These are phyloP conservation scores for Nemania bipapillata DNA, from an alignment of 2,329 filamentous ascomycete genomes.

Conservation along the genomic window DNA sequence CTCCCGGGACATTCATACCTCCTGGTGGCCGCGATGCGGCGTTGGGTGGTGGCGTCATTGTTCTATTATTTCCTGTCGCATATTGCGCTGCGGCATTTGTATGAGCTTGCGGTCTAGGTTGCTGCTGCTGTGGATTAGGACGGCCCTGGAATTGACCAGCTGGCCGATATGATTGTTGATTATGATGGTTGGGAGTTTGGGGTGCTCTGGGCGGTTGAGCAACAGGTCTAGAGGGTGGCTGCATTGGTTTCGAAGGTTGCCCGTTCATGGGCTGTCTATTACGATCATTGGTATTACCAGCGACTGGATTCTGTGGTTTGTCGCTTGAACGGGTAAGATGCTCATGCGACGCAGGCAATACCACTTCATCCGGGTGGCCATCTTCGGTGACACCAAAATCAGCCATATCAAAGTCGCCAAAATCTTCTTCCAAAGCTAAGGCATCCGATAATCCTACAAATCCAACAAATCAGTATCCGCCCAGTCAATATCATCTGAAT, in stretches of 20 bases:
- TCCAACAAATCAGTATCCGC: slow-evolving; percentile 50
- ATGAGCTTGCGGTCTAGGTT: slow-evolving; percentile 38
- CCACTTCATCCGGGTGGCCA: slow-evolving; percentile 80
- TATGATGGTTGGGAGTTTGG: slow-evolving; percentile 53
- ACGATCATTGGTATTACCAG: slow-evolving; percentile 43
- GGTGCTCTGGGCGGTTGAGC: slow-evolving; percentile 51
- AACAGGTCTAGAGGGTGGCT: slow-evolving; percentile 53
- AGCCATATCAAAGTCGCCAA: slow-evolving; percentile 76
- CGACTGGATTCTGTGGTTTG: slow-evolving; percentile 42
- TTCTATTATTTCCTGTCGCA: slow-evolving; percentile 43
- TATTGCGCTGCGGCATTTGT: slow-evolving; percentile 44
- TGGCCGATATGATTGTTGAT: slow-evolving; percentile 48
- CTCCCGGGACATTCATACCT: slow-evolving; percentile 43
- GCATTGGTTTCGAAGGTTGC: slow-evolving; percentile 49
- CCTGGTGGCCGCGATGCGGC: slow-evolving; percentile 39
- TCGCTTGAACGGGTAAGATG: slow-evolving; percentile 46
- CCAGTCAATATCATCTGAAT: slow-evolving; percentile 51
- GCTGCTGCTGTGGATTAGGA: slow-evolving; percentile 44
- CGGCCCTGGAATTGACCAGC: slow-evolving; percentile 42
- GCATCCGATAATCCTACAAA: slow-evolving; percentile 50
- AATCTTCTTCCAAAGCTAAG: slow-evolving; percentile 51
- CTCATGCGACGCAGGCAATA: slow-evolving; percentile 59
- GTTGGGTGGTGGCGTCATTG: slow-evolving; percentile 51
- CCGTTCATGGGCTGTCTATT: slow-evolving; percentile 47
- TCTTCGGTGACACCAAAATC: slow-evolving; percentile 77